Percentiles rank a stretch among this genome's conserved stretches.
Evolutionary conservation across 176 grass and related monocot genomes (phyloP).

Genomic region (Rhynchospora tenuis): DNA sequence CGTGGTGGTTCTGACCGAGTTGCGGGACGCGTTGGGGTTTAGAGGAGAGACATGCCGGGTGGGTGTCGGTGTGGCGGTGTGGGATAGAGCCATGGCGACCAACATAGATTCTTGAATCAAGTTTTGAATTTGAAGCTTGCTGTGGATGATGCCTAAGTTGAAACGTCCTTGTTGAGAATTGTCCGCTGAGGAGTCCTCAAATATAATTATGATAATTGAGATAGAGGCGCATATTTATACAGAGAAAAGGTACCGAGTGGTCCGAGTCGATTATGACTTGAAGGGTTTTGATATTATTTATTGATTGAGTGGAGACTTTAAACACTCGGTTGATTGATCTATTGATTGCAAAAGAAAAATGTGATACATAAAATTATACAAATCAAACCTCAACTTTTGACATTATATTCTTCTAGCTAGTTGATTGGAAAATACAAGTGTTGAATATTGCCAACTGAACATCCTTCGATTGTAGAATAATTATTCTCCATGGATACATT

Average conservation of each 20-base stretch:
- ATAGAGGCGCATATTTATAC: background rate
- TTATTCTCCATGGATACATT: no score
- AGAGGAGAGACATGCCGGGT: slow-evolving; percentile 39
- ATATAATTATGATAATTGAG: background rate
- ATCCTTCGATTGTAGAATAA: no score
- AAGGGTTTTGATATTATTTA: background rate
- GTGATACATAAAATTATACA: background rate
- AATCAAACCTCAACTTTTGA: background rate
- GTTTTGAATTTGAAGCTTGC: background rate
- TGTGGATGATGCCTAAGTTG: background rate
- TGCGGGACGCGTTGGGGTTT: slow-evolving; percentile 37
- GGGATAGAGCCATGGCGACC: slow-evolving; percentile 27
- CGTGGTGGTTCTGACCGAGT: background rate
- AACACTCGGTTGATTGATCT: background rate
- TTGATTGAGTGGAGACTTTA: background rate
- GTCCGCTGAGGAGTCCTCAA: background rate
- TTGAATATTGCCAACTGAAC: no score
- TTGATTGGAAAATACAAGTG: no score
- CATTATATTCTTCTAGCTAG: no score
- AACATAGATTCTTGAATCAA: background rate
- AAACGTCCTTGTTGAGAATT: background rate
- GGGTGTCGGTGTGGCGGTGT: background rate
- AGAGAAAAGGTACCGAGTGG: background rate
- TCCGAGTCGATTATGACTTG: background rate
- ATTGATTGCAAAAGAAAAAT: no score